phyloP scores from a whole-genome alignment of 1,284 basidiomycete species.

The Cryptococcus depauperatus region DNA sequence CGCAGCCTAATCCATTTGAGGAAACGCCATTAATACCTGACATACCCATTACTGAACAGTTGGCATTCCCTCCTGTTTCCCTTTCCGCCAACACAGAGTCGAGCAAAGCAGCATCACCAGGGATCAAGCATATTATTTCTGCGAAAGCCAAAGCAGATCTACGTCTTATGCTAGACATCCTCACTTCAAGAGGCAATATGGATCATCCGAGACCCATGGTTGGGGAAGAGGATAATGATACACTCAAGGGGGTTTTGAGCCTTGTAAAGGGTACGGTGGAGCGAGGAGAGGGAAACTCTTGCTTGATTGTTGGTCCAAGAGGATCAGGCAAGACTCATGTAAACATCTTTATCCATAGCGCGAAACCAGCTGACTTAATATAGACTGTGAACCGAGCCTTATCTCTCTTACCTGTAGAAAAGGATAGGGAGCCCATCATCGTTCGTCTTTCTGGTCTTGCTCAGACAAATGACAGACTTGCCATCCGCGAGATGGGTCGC shows the following conservation, averaged over 20 bases:
- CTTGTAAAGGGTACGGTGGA: slow-evolving; percentile 63
- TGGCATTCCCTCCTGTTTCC: background rate
- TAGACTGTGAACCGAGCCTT: slow-evolving; percentile 37
- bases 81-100: background rate
- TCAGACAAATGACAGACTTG: slow-evolving; percentile 74
- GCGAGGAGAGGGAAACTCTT: slow-evolving; percentile 83
- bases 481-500: slow-evolving; percentile 83
- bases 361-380: background rate
- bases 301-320: slow-evolving; percentile 69
- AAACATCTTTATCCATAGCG: slow-evolving; percentile 28
- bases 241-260: slow-evolving; percentile 48
- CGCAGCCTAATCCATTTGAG: slow-evolving; percentile 10
- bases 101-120: background rate
- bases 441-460: slow-evolving; percentile 77
- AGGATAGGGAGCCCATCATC: slow-evolving; percentile 49
- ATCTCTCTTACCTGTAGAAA: slow-evolving; percentile 24
- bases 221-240: slow-evolving; percentile 39
- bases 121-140: slow-evolving; percentile 5
- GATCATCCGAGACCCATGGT: slow-evolving; percentile 19
- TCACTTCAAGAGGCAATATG: slow-evolving; percentile 19
- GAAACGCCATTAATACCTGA: slow-evolving; percentile 13
- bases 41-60: slow-evolving; percentile 4
- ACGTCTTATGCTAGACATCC: slow-evolving; percentile 21
- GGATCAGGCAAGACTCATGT: slow-evolving; percentile 78
- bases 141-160: slow-evolving; percentile 17